phyloP scores from a whole-genome alignment of 805 yeast genomes.

The Zygosaccharomyces bailii region DNA sequence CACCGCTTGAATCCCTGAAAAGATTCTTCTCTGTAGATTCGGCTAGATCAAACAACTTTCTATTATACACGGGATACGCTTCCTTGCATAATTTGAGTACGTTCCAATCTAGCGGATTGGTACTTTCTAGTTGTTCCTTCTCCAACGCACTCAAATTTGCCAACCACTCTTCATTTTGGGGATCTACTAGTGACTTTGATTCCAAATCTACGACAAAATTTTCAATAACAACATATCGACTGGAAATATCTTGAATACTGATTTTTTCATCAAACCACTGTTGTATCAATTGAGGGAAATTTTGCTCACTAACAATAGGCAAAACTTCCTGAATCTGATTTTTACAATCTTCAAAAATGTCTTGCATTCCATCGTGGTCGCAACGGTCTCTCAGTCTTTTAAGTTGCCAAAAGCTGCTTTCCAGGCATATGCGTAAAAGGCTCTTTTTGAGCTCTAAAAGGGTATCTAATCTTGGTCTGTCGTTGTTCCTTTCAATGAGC shows the following conservation, averaged over 20 bases:
- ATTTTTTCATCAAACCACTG: slow-evolving; percentile 3
- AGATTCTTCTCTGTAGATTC: not conserved
- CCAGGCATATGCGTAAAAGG: slow-evolving; percentile 1
- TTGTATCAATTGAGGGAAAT: slow-evolving; percentile 5
- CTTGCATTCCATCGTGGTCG: not conserved
- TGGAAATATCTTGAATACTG: not conserved
- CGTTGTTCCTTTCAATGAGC: not conserved
- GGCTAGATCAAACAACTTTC: not conserved
- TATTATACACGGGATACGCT: not conserved
- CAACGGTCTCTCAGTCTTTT: slow-evolving; percentile 1
- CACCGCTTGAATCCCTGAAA: not conserved
- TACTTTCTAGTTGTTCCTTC: not conserved
- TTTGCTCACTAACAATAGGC: not conserved
- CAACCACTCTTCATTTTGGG: not conserved
- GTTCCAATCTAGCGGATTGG: slow-evolving; percentile 2
- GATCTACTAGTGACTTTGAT: slow-evolving; percentile 1
- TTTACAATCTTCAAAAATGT: slow-evolving; percentile 1
- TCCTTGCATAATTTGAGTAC: slow-evolving; percentile 1
- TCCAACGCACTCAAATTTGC: not conserved
- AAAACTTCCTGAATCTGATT: slow-evolving; percentile 3
- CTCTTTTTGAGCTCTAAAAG: slow-evolving; percentile 5
- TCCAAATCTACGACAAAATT: slow-evolving; percentile 3
- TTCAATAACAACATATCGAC: slow-evolving; percentile 1
- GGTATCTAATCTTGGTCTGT: slow-evolving; percentile 1
- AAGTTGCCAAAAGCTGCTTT: slow-evolving; percentile 7